Base-by-base conservation (phyloP, 495 filamentous ascomycete genomes). In the Aspergillus ellipticus region DNA sequence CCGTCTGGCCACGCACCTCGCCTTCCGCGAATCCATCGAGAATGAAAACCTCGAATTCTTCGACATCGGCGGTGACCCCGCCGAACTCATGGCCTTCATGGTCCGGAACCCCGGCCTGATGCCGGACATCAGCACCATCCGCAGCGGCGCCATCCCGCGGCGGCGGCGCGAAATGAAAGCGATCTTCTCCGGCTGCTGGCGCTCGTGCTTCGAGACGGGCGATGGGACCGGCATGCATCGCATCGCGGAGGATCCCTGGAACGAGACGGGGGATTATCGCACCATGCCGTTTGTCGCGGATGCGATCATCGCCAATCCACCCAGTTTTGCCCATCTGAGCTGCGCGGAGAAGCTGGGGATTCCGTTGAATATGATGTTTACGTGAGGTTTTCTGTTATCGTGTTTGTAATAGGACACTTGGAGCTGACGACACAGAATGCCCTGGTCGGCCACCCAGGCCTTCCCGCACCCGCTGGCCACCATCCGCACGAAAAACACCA, bases 71-170 rank as follows among this genome's bases (percentile, higher is more conserved):
- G 89, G 89, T 26, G 86, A 92, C 65, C 89, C 89, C 15, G 77
- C 84, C 1, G 84, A 89, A 61, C 78, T 94, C 21, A 94, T 94
- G 89, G 82, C 86, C 2, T 92, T 89, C 61, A 91, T 92, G 89
- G 88, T 92, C 19, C 89, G 90, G 65, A 90, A 94, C 67, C 87
- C 88, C 11, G 87, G 89, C 1, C 74, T 94, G 53, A 85, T 92
- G 70, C 89, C 89, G 0, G 82, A 82, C 11, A 74, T 92, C 43
- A 77, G 85, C 47, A 78, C 84, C 4, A 70, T 93, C 17, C 80
- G 81, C 42, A 82, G 75, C 39, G 89, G 89, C 10, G 88, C 89
- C 51, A 81, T 93, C 33, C 77, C 76, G 2, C 77, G 81, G 57
- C 75, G 85, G n/a, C 77, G 87, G 20, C 77, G 77, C 26, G 82